phyloP scores from a whole-genome alignment of 202 grass and related monocot species.

The Schoenoplectus triqueter region DNA sequence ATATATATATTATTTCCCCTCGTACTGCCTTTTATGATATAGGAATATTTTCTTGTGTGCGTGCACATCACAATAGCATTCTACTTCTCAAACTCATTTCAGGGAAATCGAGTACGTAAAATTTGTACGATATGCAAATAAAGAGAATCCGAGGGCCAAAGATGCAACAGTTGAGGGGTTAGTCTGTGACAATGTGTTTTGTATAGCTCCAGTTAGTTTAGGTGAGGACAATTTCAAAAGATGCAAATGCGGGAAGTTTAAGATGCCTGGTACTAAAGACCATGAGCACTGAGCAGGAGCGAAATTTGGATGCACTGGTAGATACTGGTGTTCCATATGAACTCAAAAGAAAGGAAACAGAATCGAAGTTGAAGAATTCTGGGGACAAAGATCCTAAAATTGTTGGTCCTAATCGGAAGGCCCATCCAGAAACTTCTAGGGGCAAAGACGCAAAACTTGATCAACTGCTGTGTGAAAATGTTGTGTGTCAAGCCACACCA shows the following conservation, averaged over 20 bases:
- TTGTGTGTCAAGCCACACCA: slow-evolving; percentile 67
- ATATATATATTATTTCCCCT: too few relatives aligned
- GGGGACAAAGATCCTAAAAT: slow-evolving; percentile 49
- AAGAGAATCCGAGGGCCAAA: slow-evolving; percentile 24
- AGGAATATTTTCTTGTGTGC: too few relatives aligned
- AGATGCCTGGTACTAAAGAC: background rate
- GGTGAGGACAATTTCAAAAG: slow-evolving; percentile 17
- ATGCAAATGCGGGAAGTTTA: background rate
- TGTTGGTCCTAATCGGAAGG: slow-evolving; percentile 40
- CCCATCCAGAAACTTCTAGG: slow-evolving; percentile 43
- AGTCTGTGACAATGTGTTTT: slow-evolving; percentile 8
- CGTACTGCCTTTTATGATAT: too few relatives aligned
- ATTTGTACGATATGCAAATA: slow-evolving; percentile 43
- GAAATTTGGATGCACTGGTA: slow-evolving; percentile 10
- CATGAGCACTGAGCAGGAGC: background rate
- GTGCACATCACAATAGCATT: too few relatives aligned
- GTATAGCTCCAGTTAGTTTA: background rate
- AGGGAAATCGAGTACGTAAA: slow-evolving; percentile 44
- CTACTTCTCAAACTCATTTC: slow-evolving; percentile 73
- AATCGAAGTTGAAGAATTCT: slow-evolving; percentile 22
- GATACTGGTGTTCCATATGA: slow-evolving; percentile 38
- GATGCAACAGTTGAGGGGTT: slow-evolving; percentile 24
- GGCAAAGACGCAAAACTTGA: slow-evolving; percentile 45
- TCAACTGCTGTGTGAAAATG: slow-evolving; percentile 67
- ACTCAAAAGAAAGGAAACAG: slow-evolving; percentile 47